These are phyloP conservation scores for Dipodascus geniculatus DNA, from an alignment of 805 yeast genomes.

Conservation along the genomic window DNA sequence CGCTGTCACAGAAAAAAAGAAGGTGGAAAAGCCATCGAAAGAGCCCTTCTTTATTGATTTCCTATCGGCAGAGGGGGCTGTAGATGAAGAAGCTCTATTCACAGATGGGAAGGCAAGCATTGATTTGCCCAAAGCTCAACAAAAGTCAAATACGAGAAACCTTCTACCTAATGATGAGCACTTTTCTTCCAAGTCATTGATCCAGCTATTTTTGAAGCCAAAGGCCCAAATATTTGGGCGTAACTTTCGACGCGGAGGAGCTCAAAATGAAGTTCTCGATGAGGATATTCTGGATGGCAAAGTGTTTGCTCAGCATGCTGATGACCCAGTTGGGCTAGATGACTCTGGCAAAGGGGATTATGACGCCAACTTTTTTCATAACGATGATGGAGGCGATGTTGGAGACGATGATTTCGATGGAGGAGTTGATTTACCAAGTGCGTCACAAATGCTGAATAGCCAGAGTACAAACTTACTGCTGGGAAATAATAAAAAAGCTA, in stretches of 20 bases:
- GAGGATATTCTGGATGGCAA: constrained; percentile 2
- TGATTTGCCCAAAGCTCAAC: constrained; percentile 32
- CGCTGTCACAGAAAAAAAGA: neutral
- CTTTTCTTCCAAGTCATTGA: constrained; percentile 57
- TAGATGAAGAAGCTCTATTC: constrained; percentile 32
- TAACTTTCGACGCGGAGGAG: neutral
- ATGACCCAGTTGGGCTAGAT: constrained; percentile 7
- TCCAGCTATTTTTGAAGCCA: constrained; percentile 62
- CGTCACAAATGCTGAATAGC: constrained; percentile 5
- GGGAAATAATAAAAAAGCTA: constrained; percentile 11
- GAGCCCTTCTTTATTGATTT: constrained; percentile 34
- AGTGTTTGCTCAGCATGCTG: constrained; percentile 4
- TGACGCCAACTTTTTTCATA: constrained; percentile 22
- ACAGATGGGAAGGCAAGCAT: constrained; percentile 29
- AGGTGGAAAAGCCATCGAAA: constrained; percentile 17
- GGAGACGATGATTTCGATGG: constrained; percentile 25
- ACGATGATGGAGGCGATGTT: constrained; percentile 29
- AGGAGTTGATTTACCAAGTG: constrained; percentile 3
- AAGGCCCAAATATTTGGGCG: constrained; percentile 11
- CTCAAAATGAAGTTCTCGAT: neutral
- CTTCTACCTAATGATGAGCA: constrained; percentile 63
- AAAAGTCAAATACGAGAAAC: constrained; percentile 33
- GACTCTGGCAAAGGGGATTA: constrained; percentile 19
- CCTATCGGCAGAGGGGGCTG: constrained; percentile 25
- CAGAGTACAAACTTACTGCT: constrained; percentile 6